phyloP scores from a whole-genome alignment of 2,329 filamentous ascomycete species.

The Tolypocladium ophioglossoides region DNA sequence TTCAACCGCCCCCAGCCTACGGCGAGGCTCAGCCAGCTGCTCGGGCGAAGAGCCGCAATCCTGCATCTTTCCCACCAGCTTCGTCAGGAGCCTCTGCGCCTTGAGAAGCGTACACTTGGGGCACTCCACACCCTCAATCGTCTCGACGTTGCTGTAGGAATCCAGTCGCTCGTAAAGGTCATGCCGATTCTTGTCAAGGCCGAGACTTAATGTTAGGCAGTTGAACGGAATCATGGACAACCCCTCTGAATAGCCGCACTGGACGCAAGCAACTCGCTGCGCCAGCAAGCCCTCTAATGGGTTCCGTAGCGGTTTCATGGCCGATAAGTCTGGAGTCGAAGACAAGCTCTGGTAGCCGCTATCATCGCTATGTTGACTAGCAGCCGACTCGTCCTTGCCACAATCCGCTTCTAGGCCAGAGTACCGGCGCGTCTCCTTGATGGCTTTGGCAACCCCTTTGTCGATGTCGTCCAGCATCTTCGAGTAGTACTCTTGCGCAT shows the following conservation, averaged over 20 bases:
- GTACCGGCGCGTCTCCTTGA: constrained; percentile 14
- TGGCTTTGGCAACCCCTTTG: constrained; percentile 53
- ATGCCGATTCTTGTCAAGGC: constrained; percentile 48
- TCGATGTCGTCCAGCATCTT: constrained; percentile 81
- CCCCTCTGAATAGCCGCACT: constrained; percentile 79
- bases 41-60: constrained; percentile 30
- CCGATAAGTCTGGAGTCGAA: constrained; percentile 24
- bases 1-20: constrained; percentile 55
- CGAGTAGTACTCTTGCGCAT: constrained; percentile 94
- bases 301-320: constrained; percentile 43
- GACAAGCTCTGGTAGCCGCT: constrained; percentile 44
- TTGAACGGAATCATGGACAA: constrained; percentile 89
- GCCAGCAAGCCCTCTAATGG: constrained; percentile 82
- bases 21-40: constrained; percentile 36
- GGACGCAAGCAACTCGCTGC: constrained; percentile 78
- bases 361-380: constrained; percentile 43
- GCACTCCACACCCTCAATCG: constrained; percentile 84
- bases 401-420: constrained; percentile 29
- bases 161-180: constrained; percentile 71
- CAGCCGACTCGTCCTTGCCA: constrained; percentile 28
- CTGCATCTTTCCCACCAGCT: constrained; percentile 31
- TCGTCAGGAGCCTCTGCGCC: constrained; percentile 34
- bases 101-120: constrained; percentile 76
- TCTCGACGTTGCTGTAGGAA: constrained; percentile 74
- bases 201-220: constrained; percentile 78